Evolutionary conservation across 352 stramenopile species (phyloP).

Genomic region (Pilasporangium apinafurcum): DNA sequence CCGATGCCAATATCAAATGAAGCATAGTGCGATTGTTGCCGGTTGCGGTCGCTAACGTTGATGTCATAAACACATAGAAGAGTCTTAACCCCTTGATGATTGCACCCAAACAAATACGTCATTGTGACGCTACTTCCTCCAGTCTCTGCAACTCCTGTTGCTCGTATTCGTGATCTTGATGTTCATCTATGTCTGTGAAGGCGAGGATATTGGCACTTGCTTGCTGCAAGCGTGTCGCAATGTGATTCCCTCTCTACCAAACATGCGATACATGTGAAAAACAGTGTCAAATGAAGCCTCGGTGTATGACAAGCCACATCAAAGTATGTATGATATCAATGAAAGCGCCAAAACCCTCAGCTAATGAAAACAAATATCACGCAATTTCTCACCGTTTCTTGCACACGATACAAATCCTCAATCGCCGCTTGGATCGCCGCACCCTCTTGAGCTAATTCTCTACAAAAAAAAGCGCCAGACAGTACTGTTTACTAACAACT

Average conservation of each 20-base stretch:
- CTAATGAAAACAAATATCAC: not conserved
- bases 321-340: not conserved
- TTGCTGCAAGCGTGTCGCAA: constrained; percentile 32
- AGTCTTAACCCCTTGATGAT: no score
- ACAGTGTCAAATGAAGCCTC: no score
- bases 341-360: not conserved
- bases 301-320: not conserved
- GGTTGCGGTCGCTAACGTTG: no score
- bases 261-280: no score
- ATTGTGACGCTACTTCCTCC: no score
- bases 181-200: constrained; percentile 23
- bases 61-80: no score
- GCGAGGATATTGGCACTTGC: constrained; percentile 53
- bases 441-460: constrained; percentile 45
- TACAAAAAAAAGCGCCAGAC: constrained; percentile 10
- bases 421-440: constrained; percentile 53
- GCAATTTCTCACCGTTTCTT: constrained; percentile 46
- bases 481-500: no score
- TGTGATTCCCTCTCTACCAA: constrained; percentile 25
- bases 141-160: no score
- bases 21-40: no score
- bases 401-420: constrained; percentile 42
- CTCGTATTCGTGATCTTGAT: constrained; percentile 6
- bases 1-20: no score
- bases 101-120: no score